These are phyloP conservation scores for Ottelia alismoides DNA, from an alignment of 106 monocot genomes.

Conservation along the genomic window DNA sequence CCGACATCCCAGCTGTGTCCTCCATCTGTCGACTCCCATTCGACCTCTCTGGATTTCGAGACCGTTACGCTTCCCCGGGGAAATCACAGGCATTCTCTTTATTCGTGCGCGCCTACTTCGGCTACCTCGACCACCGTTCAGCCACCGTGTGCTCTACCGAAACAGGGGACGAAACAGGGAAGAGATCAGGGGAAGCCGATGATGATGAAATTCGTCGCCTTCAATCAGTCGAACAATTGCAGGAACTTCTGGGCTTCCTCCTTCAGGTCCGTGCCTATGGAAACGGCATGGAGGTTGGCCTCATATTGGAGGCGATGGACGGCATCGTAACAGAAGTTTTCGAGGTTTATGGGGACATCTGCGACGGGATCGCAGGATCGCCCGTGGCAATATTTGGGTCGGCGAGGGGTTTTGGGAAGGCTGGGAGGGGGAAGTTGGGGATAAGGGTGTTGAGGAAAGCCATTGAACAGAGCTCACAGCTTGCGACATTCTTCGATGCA, in stretches of 20 bases:
- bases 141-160: slow-evolving; percentile 1
- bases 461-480: slow-evolving; percentile 34
- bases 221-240: slow-evolving; percentile 8
- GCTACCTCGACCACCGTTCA: slow-evolving; percentile 58
- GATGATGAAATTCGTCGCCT: background rate
- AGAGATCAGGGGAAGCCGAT: too few species aligned
- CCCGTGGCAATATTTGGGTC: slow-evolving; percentile 24
- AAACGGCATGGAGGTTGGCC: slow-evolving; percentile 38
- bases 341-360: slow-evolving; percentile 62
- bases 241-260: slow-evolving; percentile 47
- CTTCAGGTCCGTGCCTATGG: slow-evolving; percentile 63
- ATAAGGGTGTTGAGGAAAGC: slow-evolving; percentile 43
- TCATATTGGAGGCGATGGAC: slow-evolving; percentile 76
- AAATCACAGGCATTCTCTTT: slow-evolving; percentile 35
- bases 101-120: slow-evolving; percentile 73
- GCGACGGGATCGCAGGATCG: slow-evolving; percentile 37
- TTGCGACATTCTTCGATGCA: slow-evolving; percentile 40
- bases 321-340: slow-evolving; percentile 69
- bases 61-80: slow-evolving; percentile 24
- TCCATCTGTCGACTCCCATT: slow-evolving; percentile 50
- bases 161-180: background rate
- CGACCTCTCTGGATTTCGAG: slow-evolving; percentile 64
- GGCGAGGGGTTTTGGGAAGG: background rate
- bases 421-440: slow-evolving; percentile 16
- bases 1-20: background rate